phyloP scores from a whole-genome alignment of 2,329 filamentous ascomycete species.

The Trichoderma guizhouense region DNA sequence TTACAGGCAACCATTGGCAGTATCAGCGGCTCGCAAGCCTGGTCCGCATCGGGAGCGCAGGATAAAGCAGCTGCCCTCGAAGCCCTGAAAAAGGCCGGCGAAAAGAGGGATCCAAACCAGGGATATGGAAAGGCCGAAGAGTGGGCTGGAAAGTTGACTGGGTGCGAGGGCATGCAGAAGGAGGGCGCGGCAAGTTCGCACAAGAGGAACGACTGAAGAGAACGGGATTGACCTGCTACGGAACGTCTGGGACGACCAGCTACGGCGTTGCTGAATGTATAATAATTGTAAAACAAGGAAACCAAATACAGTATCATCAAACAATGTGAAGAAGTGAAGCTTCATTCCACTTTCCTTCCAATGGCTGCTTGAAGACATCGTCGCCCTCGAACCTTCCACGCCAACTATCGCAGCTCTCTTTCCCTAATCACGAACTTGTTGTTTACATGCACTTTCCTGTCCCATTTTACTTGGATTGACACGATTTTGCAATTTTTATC shows the following conservation, averaged over 20 bases:
- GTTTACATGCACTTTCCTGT: not conserved
- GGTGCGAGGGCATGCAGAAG: slow-evolving; percentile 67
- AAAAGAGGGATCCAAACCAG: slow-evolving; percentile 51
- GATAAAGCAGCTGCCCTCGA: slow-evolving; percentile 61
- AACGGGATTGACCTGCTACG: not conserved
- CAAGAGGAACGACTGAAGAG: slow-evolving; percentile 21
- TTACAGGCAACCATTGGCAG: slow-evolving; percentile 56
- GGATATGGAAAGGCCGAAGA: slow-evolving; percentile 65
- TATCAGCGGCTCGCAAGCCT: slow-evolving; percentile 59
- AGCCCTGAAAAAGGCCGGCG: slow-evolving; percentile 58
- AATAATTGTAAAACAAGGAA: not conserved
- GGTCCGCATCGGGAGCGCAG: slow-evolving; percentile 61
- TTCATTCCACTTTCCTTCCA: not conserved
- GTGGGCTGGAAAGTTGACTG: slow-evolving; percentile 58
- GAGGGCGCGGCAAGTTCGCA: slow-evolving; percentile 52
- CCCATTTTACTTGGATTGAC: not conserved
- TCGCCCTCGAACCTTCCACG: not conserved
- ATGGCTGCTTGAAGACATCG: not conserved
- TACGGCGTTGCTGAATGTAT: not conserved
- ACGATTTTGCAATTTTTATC: too few species aligned
- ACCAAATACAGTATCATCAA: not conserved
- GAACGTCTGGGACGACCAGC: not conserved
- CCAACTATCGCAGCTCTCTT: not conserved
- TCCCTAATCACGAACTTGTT: not conserved
- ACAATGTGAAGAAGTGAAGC: not conserved